These are phyloP conservation scores for Yarrowia deformans DNA, from an alignment of 805 yeast genomes.

Conservation along the genomic window DNA sequence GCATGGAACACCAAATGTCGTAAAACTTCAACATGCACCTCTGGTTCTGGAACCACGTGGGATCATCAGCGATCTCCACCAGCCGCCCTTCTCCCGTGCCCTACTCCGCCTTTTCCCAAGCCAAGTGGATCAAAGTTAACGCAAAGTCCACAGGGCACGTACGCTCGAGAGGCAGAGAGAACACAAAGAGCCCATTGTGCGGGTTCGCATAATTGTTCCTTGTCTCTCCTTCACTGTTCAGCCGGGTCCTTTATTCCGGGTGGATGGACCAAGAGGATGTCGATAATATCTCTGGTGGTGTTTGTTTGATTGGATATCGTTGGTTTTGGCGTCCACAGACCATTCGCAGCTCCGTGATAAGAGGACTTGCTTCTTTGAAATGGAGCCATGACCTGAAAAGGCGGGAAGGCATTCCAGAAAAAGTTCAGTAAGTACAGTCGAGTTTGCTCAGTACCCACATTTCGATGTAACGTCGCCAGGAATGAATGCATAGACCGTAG, in stretches of 20 bases:
- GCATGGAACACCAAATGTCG: no score
- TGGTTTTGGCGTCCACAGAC: not conserved
- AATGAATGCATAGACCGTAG: constrained; percentile 1
- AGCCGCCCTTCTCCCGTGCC: constrained; percentile 14
- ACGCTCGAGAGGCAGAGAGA: not conserved
- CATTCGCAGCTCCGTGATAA: no score
- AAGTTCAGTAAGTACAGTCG: not conserved
- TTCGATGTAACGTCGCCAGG: not conserved
- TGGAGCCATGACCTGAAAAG: no score
- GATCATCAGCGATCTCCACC: constrained; percentile 7
- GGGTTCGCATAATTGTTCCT: not conserved
- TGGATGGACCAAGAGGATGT: no score
- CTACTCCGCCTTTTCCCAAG: constrained; percentile 1
- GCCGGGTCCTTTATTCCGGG: constrained; percentile 7
- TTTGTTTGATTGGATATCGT: not conserved
- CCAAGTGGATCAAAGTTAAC: not conserved
- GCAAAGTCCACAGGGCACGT: not conserved
- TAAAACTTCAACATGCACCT: not conserved
- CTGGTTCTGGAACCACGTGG: not conserved
- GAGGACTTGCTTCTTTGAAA: no score
- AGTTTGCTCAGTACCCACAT: constrained; percentile 5
- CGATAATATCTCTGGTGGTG: no score
- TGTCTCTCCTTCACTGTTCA: constrained; percentile 9
- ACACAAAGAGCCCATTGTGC: constrained; percentile 13
- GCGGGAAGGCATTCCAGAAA: not conserved